Percentiles rank a stretch among this genome's conserved stretches.
phyloP scores from a whole-genome alignment of 140 eudicot genomes.

The Stevia rebaudiana region DNA sequence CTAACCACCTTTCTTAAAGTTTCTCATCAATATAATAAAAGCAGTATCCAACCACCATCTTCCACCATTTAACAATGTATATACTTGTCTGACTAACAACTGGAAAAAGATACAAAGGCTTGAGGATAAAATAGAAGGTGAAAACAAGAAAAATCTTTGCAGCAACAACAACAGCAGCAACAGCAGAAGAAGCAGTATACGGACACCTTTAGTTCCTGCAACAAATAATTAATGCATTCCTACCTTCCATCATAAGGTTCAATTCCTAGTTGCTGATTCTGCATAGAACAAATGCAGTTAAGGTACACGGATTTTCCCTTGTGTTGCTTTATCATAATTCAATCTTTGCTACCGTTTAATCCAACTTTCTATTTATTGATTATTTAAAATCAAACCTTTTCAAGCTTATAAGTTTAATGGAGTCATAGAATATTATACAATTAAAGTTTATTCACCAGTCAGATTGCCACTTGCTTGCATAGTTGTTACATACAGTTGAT shows the following conservation, averaged over 20 bases:
- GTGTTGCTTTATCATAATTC: not conserved
- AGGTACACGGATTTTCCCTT: conserved; percentile 24
- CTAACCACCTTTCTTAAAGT: conserved; percentile 26
- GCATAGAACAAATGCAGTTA: conserved; percentile 7
- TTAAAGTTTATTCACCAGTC: not conserved
- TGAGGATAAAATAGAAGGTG: conserved; percentile 5
- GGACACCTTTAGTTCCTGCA: conserved; percentile 16
- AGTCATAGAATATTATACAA: not conserved
- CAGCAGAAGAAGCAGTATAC: conserved; percentile 21
- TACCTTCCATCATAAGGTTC: conserved; percentile 6
- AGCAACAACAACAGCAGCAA: not conserved
- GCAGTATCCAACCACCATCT: conserved; percentile 31
- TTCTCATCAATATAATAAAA: conserved; percentile 28
- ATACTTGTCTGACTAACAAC: conserved; percentile 11
- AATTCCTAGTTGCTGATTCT: not conserved
- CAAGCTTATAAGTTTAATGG: conserved; percentile 10
- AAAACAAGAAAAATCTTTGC: conserved; percentile 11
- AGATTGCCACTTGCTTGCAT: conserved; percentile 3
- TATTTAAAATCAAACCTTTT: conserved; percentile 7
- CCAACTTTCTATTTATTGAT: not conserved
- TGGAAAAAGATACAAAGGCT: conserved; percentile 6
- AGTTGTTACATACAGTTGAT: too few species aligned
- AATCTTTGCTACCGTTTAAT: conserved; percentile 9
- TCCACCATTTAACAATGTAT: conserved; percentile 27
- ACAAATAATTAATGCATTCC: conserved; percentile 23